phyloP scores from a whole-genome alignment of 2,329 filamentous ascomycete genomes.

The Monascus ruber region DNA sequence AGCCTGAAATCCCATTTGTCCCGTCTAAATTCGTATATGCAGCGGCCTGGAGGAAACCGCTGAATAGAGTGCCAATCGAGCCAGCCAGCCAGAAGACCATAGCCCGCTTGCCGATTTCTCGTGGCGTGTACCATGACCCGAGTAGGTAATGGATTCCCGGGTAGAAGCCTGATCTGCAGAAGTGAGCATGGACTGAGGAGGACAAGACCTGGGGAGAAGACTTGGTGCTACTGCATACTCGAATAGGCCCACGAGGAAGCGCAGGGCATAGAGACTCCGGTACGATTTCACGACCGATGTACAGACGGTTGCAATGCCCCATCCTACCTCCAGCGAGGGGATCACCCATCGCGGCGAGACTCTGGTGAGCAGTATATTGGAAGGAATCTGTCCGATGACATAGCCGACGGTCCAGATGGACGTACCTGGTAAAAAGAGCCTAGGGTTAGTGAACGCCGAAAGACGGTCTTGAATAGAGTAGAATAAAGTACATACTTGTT shows the following conservation, averaged over 20 bases:
- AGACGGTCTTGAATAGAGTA: no score
- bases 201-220: no score
- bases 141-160: slow-evolving; percentile 15
- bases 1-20: slow-evolving; percentile 11
- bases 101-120: slow-evolving; percentile 13
- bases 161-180: slow-evolving; percentile 3
- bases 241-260: slow-evolving; percentile 18
- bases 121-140: slow-evolving; percentile 15
- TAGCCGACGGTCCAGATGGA: slow-evolving; percentile 36
- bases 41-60: slow-evolving; percentile 12
- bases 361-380: slow-evolving; percentile 35
- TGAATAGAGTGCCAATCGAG: slow-evolving; percentile 10
- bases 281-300: slow-evolving; percentile 14
- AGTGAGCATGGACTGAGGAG: no score
- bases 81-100: slow-evolving; percentile 14
- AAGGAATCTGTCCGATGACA: slow-evolving; percentile 34
- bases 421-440: slow-evolving; percentile 5
- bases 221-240: slow-evolving; percentile 7
- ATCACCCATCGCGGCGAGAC: slow-evolving; percentile 35
- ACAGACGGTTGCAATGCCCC: slow-evolving; percentile 14
- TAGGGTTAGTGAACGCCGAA: no score
- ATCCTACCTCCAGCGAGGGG: slow-evolving; percentile 23
- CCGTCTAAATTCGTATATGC: slow-evolving; percentile 15
- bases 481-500: no score
- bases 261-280: slow-evolving; percentile 10